Evolutionary conservation across 192 early-diverging fungal genomes (phyloP).

Genomic region (Phlyctochytrium bullatum): DNA sequence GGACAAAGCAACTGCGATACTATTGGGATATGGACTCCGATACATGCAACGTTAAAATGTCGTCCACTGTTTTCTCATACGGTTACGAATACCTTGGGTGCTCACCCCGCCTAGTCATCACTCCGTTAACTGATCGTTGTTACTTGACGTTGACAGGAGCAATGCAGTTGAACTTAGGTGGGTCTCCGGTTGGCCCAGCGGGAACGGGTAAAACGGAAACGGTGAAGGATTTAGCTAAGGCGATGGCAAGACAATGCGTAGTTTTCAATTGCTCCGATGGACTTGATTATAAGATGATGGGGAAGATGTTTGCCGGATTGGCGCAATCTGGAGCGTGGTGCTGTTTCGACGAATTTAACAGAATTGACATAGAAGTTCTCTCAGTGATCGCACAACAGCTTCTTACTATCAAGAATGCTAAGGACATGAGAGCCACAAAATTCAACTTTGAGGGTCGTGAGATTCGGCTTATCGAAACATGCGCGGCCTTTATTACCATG

Average conservation of each 20-base stretch:
- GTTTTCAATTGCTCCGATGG: constrained; percentile 67
- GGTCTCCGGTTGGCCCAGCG: constrained; percentile 55
- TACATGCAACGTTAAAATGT: constrained; percentile 59
- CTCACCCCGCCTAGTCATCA: constrained; percentile 58
- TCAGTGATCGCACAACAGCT: constrained; percentile 65
- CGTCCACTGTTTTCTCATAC: constrained; percentile 53
- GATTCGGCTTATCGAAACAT: constrained; percentile 59
- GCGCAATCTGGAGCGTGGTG: constrained; percentile 64
- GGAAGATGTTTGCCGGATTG: constrained; percentile 65
- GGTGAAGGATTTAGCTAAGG: constrained; percentile 61
- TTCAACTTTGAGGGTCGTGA: constrained; percentile 63
- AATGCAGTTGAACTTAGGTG: constrained; percentile 60
- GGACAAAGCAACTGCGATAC: constrained; percentile 59
- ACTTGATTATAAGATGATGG: constrained; percentile 69
- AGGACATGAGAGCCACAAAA: constrained; percentile 50
- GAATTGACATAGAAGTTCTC: constrained; percentile 63
- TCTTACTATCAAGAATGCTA: constrained; percentile 59
- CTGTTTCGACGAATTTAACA: constrained; percentile 65
- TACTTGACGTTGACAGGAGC: constrained; percentile 61
- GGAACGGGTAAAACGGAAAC: constrained; percentile 62
- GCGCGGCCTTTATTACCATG: constrained; percentile 61
- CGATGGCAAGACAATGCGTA: constrained; percentile 59
- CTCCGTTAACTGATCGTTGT: constrained; percentile 59
- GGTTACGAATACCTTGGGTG: constrained; percentile 64
- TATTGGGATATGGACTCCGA: constrained; percentile 61